A percentile compares a stretch with the other conserved stretches of the same genome.
Conservation (phyloP, 495 filamentous ascomycete species). For the Evansstolkia leycettana region DNA sequence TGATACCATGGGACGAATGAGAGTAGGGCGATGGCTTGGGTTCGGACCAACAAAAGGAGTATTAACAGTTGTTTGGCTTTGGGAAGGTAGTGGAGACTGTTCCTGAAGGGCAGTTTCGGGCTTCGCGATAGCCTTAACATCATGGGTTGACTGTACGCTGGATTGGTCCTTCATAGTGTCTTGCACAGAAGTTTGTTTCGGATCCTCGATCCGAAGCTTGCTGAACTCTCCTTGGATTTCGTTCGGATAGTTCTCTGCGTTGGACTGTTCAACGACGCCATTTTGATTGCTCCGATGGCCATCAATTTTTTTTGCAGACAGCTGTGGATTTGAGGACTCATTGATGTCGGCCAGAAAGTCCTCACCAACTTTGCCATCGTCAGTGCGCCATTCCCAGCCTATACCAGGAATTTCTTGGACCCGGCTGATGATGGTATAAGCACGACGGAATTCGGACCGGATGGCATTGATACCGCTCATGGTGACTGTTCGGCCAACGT, state of each 20-base stretch:
- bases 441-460: conserved; percentile 66
- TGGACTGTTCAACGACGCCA: not conserved
- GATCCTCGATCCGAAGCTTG: too few species aligned
- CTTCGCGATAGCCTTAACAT: too few species aligned
- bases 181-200: too few species aligned
- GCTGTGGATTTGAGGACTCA: not conserved
- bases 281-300: not conserved
- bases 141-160: too few species aligned
- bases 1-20: not conserved
- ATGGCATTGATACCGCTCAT: conserved; percentile 63
- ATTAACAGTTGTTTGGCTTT: too few species aligned
- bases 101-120: too few species aligned
- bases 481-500: conserved; percentile 71
- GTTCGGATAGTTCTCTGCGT: not conserved
- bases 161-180: too few species aligned
- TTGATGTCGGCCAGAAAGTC: conserved; percentile 11
- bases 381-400: conserved; percentile 5
- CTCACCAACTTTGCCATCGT: conserved; percentile 8
- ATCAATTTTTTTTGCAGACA: not conserved
- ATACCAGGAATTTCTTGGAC: conserved; percentile 5
- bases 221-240: not conserved
- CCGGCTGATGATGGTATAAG: conserved; percentile 47
- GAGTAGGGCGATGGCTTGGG: not conserved
- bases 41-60: too few species aligned
- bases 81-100: too few species aligned